Base-by-base conservation (phyloP, 2,329 filamentous ascomycete genomes). In the Hypoxylon sp. region DNA sequence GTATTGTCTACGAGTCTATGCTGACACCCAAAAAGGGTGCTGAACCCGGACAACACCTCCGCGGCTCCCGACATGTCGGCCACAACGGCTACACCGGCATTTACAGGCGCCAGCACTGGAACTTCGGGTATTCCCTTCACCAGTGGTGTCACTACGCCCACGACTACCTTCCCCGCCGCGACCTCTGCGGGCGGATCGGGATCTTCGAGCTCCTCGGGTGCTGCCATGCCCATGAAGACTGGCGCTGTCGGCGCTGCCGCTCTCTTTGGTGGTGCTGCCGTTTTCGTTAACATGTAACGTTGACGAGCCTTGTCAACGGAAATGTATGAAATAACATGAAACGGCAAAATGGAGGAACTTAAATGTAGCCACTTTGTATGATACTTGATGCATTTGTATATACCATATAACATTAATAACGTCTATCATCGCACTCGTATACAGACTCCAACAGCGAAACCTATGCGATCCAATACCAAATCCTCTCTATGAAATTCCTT, bases 21-120 rank as follows among this genome's bases (percentile, higher is more conserved):
- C 45, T 48, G 21, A 58, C 20, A 3, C 40, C 7, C 4, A 15
- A 41, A 37, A 41, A 80, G 78, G 58, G 84, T 88, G 31, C 75
- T 88, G 45, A 88, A 87, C 75, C 82, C 83, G 9, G 71, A 75
- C 62, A 81, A 81, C 67, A 75, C 78, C 2, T 71, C 74, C 1
- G 77, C 75, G 3, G 68, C 72, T n/a, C 78, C 81, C 4, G 65
- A 78, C 18, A 67, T 78, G 1, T 68, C 74, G 13, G 75, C 77
- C 13, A 70, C 75, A 0, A 78, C 79, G 1, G 81, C 83, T 31
- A 68, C 75, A 0, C 78, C 81, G 3, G 86, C 81, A 1, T 90
- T 83, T 73, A 73, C 74, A 20, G 79, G 79, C 53, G 86, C 83
- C 3, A 78, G 76, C 4, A 76, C 78, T 6, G 81, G 72, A 21